Base-by-base conservation (phyloP, 768 basidiomycete species). In the Pluteus cervinus region DNA sequence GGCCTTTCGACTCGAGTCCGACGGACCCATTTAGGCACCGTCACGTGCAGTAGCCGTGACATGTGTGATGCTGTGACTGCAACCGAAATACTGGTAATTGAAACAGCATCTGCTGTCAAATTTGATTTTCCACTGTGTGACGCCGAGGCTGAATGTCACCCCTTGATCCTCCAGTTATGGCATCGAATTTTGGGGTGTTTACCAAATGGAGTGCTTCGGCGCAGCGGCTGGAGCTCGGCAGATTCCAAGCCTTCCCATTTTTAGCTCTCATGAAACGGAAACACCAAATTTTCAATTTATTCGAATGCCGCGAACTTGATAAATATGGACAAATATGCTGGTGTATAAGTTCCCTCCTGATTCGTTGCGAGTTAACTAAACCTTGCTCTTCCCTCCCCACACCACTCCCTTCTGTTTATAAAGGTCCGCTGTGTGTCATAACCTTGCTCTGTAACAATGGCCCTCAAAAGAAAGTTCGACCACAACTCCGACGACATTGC, bases 401-500 rank as follows among this genome's bases (percentile, higher is more conserved):
- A 40, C 24, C 32, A 21, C 37, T 37, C 40, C 41, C 36, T 30
- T 44, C 41, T 37, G 30, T 12, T 16, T 16, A 26, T 20, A 17
- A 25, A 23, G 40, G 12, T 29, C 33, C 21, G 35, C 32, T 22
- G 25, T 32, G 18, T 39, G 37, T n/a, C n/a, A n/a, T 45, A 20
- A 39, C 52, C 36, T 23, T 21, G 14, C 21, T 28, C 24, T 33
- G 33, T 35, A 29, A 44, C 46, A 36, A 88, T 86, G 84, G 68
- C 77, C 28, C 45, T 85, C 54, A 90, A 89, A 59, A 74, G 86
- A 56, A 90, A 90, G 65, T 67, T 83, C 36, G 75, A 79, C 35
- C 48, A 65, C 14, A 81, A 81, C 42, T 53, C 63, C 14, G 72
- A 75, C 41, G 77, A 77, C 49, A 63, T 65, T 44, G 65, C 59